These are phyloP conservation scores for Tanacetum coccineum DNA, from an alignment of 129 eudicot genomes.

Conservation along the genomic window DNA sequence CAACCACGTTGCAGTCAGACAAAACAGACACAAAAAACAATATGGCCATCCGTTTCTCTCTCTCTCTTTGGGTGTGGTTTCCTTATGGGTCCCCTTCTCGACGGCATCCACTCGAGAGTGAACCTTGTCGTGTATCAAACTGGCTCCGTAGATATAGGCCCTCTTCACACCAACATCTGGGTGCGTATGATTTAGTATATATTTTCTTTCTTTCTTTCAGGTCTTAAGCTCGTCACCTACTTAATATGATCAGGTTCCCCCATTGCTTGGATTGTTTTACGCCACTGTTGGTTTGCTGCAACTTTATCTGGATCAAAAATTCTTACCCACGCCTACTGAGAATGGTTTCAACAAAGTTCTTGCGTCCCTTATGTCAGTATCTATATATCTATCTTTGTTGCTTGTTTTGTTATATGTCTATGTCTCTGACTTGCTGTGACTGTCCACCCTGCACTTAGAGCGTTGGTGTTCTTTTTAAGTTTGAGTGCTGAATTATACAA, in stretches of 20 bases:
- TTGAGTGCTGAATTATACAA: slow-evolving; percentile 73
- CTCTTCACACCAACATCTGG: slow-evolving; percentile 82
- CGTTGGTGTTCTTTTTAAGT: slow-evolving; percentile 57
- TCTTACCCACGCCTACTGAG: slow-evolving; percentile 26
- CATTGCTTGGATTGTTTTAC: slow-evolving; percentile 79
- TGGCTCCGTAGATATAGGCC: slow-evolving; percentile 66
- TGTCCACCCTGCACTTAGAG: slow-evolving; percentile 30
- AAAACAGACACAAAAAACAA: slow-evolving; percentile 11
- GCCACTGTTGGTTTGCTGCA: slow-evolving; percentile 61
- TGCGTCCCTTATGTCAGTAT: slow-evolving; percentile 61
- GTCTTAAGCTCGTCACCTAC: not conserved
- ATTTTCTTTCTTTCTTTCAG: not conserved
- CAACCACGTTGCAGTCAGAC: slow-evolving; percentile 30
- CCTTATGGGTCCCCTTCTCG: slow-evolving; percentile 61
- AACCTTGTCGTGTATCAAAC: slow-evolving; percentile 66
- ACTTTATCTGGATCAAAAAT: slow-evolving; percentile 51
- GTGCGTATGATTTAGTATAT: slow-evolving; percentile 23
- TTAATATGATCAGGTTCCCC: slow-evolving; percentile 53
- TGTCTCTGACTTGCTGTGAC: not conserved
- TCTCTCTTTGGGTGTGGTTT: slow-evolving; percentile 65
- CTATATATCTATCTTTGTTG: not conserved
- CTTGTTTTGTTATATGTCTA: not conserved
- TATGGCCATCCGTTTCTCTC: slow-evolving; percentile 48
- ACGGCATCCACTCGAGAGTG: slow-evolving; percentile 72
- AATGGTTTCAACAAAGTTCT: slow-evolving; percentile 37